Conservation (phyloP, 352 stramenopile genomes). For the Globisporangium megalacanthum region DNA sequence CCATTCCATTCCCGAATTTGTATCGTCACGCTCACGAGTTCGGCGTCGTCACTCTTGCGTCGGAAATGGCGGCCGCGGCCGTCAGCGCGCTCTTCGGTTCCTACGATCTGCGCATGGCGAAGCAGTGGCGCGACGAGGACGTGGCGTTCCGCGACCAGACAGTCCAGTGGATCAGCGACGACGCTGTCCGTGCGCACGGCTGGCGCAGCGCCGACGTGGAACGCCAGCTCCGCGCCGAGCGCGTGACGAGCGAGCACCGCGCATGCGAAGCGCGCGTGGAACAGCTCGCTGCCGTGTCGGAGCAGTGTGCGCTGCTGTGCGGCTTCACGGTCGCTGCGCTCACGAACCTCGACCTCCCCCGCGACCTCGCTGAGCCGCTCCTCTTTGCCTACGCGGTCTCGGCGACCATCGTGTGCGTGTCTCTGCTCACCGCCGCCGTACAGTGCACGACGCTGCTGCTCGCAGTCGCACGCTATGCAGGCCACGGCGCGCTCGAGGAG, state of each 20-base stretch:
- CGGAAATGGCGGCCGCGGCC: slow-evolving; percentile 38
- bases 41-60: too few relatives aligned
- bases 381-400: slow-evolving; percentile 45
- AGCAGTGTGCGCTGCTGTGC: slow-evolving; percentile 59
- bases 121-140: slow-evolving; percentile 75
- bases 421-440: slow-evolving; percentile 52
- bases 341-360: slow-evolving; percentile 48
- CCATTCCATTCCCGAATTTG: too few relatives aligned
- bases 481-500: slow-evolving; percentile 37
- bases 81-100: slow-evolving; percentile 72
- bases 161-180: slow-evolving; percentile 79
- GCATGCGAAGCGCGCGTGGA: slow-evolving; percentile 55
- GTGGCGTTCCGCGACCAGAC: slow-evolving; percentile 59
- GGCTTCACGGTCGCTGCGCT: slow-evolving; percentile 72
- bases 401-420: slow-evolving; percentile 44
- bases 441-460: slow-evolving; percentile 66
- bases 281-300: slow-evolving; percentile 63
- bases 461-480: slow-evolving; percentile 60
- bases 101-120: slow-evolving; percentile 70
- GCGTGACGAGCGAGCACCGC: slow-evolving; percentile 59
- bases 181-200: too few relatives aligned
- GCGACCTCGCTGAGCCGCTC: slow-evolving; percentile 19
- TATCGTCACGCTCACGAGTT: too few relatives aligned
- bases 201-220: too few relatives aligned
- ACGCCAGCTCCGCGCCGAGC: slow-evolving; percentile 58